A percentile compares a stretch with the other conserved stretches of the same genome.
phyloP scores from a whole-genome alignment of 805 yeast genomes.

The Dipodascus geniculatus region DNA sequence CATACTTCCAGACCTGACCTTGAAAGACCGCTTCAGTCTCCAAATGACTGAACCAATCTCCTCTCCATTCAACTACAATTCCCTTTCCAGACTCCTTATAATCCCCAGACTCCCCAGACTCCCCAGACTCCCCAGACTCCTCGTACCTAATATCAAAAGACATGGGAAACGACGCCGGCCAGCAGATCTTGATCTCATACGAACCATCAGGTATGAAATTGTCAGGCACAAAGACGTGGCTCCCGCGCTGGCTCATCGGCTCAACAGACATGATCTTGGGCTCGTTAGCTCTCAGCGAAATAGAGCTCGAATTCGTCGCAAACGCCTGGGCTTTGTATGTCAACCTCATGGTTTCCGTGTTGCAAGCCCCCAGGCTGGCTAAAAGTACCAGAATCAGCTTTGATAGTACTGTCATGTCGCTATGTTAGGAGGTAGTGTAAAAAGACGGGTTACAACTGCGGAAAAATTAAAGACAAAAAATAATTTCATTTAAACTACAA shows the following conservation, averaged over 20 bases:
- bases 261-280: neutral
- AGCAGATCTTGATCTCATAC: slow-evolving; percentile 24
- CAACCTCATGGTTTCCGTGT: neutral
- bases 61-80: neutral
- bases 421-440: neutral
- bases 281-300: neutral
- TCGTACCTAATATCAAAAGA: slow-evolving; percentile 15
- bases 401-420: neutral
- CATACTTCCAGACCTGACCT: neutral
- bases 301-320: neutral
- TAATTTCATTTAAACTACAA: neutral
- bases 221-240: neutral
- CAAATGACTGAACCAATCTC: neutral
- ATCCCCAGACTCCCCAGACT: too few relatives aligned
- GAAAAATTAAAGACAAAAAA: slow-evolving; percentile 1
- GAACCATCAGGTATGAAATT: slow-evolving; percentile 8
- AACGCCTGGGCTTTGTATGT: neutral
- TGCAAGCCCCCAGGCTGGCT: neutral
- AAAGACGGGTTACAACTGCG: neutral
- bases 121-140: too few relatives aligned
- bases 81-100: slow-evolving; percentile 9
- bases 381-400: neutral
- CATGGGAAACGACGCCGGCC: slow-evolving; percentile 26
- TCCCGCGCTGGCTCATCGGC: neutral
- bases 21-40: neutral